Conservation (phyloP, 2,329 filamentous ascomycete species). For the Beauveria scarabaeidicola region DNA sequence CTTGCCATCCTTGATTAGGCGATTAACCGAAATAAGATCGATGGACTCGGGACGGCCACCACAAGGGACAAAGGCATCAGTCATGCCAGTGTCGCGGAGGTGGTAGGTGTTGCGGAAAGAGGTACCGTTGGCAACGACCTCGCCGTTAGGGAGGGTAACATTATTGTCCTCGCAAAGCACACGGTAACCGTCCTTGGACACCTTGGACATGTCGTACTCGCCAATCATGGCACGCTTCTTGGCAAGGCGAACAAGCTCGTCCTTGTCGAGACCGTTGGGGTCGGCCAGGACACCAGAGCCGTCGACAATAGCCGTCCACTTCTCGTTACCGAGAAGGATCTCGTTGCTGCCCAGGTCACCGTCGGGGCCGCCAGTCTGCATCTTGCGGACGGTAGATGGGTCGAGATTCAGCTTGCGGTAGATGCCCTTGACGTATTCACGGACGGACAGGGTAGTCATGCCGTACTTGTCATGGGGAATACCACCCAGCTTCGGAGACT, state of each 20-base stretch:
- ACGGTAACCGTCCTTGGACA: slow-evolving; percentile 82
- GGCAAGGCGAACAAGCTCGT: slow-evolving; percentile 76
- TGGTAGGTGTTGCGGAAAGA: slow-evolving; percentile 98
- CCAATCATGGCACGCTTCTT: slow-evolving; percentile 83
- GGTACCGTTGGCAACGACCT: slow-evolving; percentile 83
- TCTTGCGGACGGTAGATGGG: slow-evolving; percentile 74
- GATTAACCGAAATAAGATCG: slow-evolving; percentile 77
- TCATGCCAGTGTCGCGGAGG: slow-evolving; percentile 65
- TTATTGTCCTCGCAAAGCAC: slow-evolving; percentile 88
- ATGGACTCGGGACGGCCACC: slow-evolving; percentile 96
- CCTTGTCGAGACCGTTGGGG: slow-evolving; percentile 76
- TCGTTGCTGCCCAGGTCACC: slow-evolving; percentile 97
- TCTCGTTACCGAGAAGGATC: slow-evolving; percentile 91
- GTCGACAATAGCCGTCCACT: slow-evolving; percentile 92
- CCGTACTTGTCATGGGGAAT: slow-evolving; percentile 95
- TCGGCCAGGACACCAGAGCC: slow-evolving; percentile 92
- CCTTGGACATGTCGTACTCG: slow-evolving; percentile 74
- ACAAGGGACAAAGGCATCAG: slow-evolving; percentile 90
- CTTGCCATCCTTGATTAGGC: slow-evolving; percentile 86
- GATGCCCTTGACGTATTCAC: slow-evolving; percentile 92
- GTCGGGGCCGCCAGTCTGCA: slow-evolving; percentile 96
- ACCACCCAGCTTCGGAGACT: slow-evolving; percentile 89
- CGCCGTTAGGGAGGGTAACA: slow-evolving; percentile 77
- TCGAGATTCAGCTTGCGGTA: slow-evolving; percentile 94
- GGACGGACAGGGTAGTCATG: slow-evolving; percentile 95